Evolutionary conservation across 208 protist species (phyloP).

Genomic region (Acanthamoeba royreba): DNA sequence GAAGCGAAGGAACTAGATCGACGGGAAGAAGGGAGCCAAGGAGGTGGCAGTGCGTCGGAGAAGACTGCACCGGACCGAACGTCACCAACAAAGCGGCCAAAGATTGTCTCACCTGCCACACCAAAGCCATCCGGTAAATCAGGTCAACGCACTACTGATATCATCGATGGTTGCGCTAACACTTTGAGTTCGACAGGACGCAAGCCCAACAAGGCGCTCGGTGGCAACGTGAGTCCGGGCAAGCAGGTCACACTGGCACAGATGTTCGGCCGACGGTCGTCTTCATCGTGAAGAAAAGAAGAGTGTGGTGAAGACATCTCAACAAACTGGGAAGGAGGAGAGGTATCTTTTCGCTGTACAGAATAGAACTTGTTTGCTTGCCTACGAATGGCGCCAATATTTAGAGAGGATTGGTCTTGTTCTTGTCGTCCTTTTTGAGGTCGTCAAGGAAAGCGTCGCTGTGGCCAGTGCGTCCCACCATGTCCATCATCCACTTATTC

Average conservation of each 20-base stretch:
- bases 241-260: background rate
- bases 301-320: no score
- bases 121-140: background rate
- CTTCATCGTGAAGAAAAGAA: no score
- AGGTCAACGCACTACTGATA: no score
- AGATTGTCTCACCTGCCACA: background rate
- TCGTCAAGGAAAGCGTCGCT: slow-evolving; percentile 39
- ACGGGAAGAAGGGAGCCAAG: no score
- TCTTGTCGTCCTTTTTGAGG: slow-evolving; percentile 25
- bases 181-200: no score
- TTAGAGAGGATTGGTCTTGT: background rate
- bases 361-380: no score
- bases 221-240: background rate
- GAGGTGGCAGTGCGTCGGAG: no score
- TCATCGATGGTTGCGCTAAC: no score
- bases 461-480: background rate
- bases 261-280: background rate
- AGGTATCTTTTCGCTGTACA: no score
- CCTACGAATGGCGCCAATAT: no score
- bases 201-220: background rate
- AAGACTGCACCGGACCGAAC: background rate
- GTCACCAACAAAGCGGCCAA: background rate
- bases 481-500: slow-evolving; percentile 49
- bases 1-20: no score
- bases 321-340: no score